Conservation (phyloP, 2,329 filamentous ascomycete species). For the Trichoderma citrinoviride region DNA sequence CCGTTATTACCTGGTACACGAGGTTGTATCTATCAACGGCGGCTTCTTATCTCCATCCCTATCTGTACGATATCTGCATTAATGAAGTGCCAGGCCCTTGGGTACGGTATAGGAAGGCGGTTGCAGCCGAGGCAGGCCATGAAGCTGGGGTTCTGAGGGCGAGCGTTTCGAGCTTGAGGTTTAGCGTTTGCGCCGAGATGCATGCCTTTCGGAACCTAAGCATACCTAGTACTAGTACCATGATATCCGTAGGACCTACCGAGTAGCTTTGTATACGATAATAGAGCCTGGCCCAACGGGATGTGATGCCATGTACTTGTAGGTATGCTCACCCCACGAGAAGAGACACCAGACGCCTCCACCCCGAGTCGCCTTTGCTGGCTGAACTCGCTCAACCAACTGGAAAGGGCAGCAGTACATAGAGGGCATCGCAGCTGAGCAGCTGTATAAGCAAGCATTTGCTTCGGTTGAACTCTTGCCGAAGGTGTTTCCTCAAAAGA, state of each 20-base stretch:
- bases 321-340: background rate
- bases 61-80: background rate
- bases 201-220: background rate
- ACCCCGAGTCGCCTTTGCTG: no score
- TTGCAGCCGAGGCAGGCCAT: background rate
- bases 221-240: background rate
- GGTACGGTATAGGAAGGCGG: conserved; percentile 13
- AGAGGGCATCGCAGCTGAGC: no score
- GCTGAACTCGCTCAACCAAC: no score
- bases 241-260: no score
- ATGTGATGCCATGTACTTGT: no score
- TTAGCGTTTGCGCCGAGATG: conserved; percentile 8
- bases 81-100: background rate
- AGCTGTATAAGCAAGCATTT: no score
- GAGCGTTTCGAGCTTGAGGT: conserved; percentile 5
- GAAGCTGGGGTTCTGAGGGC: background rate
- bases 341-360: no score
- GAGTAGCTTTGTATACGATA: no score
- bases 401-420: no score
- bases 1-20: background rate
- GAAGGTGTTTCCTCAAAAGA: no score
- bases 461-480: no score
- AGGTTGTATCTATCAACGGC: background rate
- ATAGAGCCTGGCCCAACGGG: no score
- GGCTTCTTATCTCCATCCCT: background rate